A percentile compares a stretch with the other conserved stretches of the same genome.
Conservation (phyloP, 495 filamentous ascomycete species). For the Podospora comata region DNA sequence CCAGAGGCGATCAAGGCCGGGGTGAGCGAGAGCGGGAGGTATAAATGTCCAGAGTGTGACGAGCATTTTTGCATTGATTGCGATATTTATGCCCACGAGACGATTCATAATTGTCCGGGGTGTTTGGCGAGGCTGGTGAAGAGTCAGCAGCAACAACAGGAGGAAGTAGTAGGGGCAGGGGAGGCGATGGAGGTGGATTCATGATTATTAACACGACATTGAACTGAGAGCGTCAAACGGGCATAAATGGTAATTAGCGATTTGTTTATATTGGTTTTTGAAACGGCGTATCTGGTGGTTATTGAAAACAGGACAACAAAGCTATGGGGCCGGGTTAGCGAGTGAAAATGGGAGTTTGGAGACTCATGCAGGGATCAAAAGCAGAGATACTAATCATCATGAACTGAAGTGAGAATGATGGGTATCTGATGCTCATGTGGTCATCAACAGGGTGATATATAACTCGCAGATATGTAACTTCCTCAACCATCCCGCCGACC, state of each 20-base stretch:
- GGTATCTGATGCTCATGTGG: neutral
- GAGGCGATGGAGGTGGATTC: constrained; percentile 41
- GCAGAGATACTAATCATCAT: neutral
- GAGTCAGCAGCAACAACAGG: constrained; percentile 48
- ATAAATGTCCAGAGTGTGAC: constrained; percentile 77
- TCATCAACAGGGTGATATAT: neutral
- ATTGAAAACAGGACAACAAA: neutral
- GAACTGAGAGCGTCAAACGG: neutral
- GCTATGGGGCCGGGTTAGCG: neutral
- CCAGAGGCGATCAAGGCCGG: constrained; percentile 42
- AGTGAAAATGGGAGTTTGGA: neutral
- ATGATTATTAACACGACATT: constrained; percentile 6
- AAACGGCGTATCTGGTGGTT: neutral
- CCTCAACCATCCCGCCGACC: neutral
- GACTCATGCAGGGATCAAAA: neutral
- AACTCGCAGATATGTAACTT: neutral
- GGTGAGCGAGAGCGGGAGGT: constrained; percentile 81
- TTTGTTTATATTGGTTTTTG: neutral
- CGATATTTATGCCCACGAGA: constrained; percentile 89
- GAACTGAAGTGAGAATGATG: neutral
- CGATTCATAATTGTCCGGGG: constrained; percentile 91
- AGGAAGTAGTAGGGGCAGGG: constrained; percentile 1
- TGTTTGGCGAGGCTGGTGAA: constrained; percentile 53
- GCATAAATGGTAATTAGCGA: neutral
- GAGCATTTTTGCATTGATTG: constrained; percentile 98